Percentiles rank a stretch among this genome's conserved stretches.
phyloP scores from a whole-genome alignment of 2,329 filamentous ascomycete species.

The Aspergillus flavus region DNA sequence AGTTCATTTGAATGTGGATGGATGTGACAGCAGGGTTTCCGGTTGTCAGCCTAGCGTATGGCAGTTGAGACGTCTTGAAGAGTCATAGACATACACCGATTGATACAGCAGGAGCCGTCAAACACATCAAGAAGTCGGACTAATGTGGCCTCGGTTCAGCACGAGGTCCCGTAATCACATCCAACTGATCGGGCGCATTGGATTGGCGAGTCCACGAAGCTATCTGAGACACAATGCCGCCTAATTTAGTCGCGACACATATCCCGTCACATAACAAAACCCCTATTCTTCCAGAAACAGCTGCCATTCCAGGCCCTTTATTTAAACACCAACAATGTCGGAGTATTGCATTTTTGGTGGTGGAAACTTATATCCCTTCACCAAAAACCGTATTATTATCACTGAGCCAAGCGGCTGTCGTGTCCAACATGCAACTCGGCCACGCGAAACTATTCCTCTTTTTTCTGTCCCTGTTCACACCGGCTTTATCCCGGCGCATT shows the following conservation, averaged over 20 bases:
- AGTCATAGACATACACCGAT: too few relatives aligned
- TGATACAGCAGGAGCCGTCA: neutral
- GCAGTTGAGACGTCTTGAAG: too few relatives aligned
- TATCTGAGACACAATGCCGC: neutral
- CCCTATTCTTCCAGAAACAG: neutral
- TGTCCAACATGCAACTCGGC: neutral
- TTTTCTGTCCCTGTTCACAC: neutral
- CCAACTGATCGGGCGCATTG: too few relatives aligned
- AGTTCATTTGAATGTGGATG: neutral
- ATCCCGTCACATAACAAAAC: neutral
- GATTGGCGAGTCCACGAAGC: too few relatives aligned
- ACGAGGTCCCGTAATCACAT: too few relatives aligned
- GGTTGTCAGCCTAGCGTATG: too few relatives aligned
- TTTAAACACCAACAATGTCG: neutral
- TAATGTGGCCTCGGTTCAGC: too few relatives aligned
- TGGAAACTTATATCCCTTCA: neutral
- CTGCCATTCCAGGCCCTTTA: neutral
- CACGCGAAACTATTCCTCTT: neutral
- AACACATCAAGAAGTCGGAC: neutral
- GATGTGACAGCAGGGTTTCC: neutral
- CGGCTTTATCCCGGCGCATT: neutral
- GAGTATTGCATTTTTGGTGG: neutral
- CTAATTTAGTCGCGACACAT: neutral
- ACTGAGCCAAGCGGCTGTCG: neutral
- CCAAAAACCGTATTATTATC: neutral